phyloP scores from a whole-genome alignment of 495 filamentous ascomycete species.

The Daldinia decipiens region DNA sequence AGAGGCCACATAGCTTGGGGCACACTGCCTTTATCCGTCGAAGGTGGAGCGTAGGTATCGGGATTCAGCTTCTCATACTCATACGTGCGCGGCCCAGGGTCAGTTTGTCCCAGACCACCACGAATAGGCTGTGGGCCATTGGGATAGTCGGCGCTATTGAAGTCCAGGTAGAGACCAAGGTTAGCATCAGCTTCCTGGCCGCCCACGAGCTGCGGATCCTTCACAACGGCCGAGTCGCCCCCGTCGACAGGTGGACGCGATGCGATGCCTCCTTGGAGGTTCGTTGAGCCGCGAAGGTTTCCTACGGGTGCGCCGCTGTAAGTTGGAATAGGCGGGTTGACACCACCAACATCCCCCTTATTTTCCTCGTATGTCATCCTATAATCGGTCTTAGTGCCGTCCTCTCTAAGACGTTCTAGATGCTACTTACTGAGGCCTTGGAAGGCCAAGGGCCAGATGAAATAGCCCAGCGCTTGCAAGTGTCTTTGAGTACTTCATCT shows the following conservation, averaged over 20 bases:
- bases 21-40: slow-evolving; percentile 70
- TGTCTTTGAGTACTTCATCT: slow-evolving; percentile 40
- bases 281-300: slow-evolving; percentile 50
- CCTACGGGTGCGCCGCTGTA: slow-evolving; percentile 46
- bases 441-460: slow-evolving; percentile 38
- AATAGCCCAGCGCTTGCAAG: slow-evolving; percentile 36
- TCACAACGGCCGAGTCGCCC: slow-evolving; percentile 50
- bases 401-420: neutral
- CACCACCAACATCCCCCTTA: slow-evolving; percentile 49
- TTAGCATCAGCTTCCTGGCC: slow-evolving; percentile 68
- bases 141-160: slow-evolving; percentile 57
- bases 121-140: slow-evolving; percentile 76
- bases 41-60: slow-evolving; percentile 72
- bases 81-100: slow-evolving; percentile 71
- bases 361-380: slow-evolving; percentile 52
- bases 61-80: slow-evolving; percentile 72
- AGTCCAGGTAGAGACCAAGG: slow-evolving; percentile 71
- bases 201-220: slow-evolving; percentile 48
- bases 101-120: slow-evolving; percentile 65
- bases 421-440: slow-evolving; percentile 43
- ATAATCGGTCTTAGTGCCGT: slow-evolving; percentile 14
- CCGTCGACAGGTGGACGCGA: slow-evolving; percentile 48
- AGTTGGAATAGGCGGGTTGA: slow-evolving; percentile 50
- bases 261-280: slow-evolving; percentile 52
- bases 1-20: slow-evolving; percentile 78